Evolutionary conservation across 2,329 filamentous ascomycete genomes (phyloP), one percentile per base, ranked within the genome.

Genomic region (Didymella glomerata): DNA sequence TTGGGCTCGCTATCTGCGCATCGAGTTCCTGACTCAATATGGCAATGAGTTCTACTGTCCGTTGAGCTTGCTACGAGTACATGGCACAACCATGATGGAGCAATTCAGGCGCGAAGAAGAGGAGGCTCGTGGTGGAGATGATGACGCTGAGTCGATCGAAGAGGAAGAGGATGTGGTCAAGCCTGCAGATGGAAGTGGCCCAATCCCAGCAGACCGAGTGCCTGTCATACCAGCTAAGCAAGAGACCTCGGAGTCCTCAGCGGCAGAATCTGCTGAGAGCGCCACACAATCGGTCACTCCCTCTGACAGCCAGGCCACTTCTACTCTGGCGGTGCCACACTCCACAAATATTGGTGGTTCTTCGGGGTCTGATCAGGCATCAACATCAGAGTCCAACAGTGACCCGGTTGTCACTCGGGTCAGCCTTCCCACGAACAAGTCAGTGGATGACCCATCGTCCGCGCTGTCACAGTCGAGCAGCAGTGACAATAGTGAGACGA

Each of bases 1-100:
- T 47, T 99, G 93, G 90, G 93, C 95, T 42, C 88, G 94, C 64
- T 99, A 98, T 78, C 79, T 99, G 41, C 88, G 92, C 24, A 88
- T 99, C 58, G 95, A 99, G 73, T 95, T 98, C 64, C 76, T 98
- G 48, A 92, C 88, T 4, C 94, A 99, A 75, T 99, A 94, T 75
- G 95, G 95, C 9, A 96, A 93, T 68, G 95, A 99, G 75, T 99
- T 91, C 75, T 99, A 97, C 75, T 99, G 95, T 71, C 95, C 95
- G 0, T 82, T 99, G 16, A 97, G 94, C 60, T 79, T 99, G 18
- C 82, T 99, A 52, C 87, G 95, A 54, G 90, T 99, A 5, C 95
- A 99, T 77, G 95, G 95, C 7, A 97, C 88, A 20, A 90, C 94
- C 0, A 95, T 97, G 82, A 90, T 99, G 88, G 87, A 98, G 69